These are phyloP conservation scores for Athelia psychrophila DNA, from an alignment of 1,284 basidiomycete species.

Conservation along the genomic window DNA sequence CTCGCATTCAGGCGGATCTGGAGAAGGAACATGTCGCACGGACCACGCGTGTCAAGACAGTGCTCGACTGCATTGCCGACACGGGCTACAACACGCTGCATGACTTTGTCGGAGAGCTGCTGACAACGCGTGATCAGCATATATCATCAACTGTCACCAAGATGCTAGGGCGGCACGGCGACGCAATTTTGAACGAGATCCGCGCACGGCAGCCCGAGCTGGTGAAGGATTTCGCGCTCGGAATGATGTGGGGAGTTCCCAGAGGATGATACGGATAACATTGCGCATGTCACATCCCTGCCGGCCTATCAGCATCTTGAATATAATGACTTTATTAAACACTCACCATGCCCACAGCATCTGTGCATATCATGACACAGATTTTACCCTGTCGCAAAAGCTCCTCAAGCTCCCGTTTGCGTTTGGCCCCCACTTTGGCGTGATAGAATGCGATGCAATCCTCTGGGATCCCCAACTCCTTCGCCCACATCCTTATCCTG, in stretches of 20 bases:
- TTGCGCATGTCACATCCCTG: too few species aligned
- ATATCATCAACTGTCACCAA: neutral
- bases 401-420: neutral
- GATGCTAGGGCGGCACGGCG: neutral
- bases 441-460: too few species aligned
- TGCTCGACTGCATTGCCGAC: neutral
- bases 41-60: neutral
- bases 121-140: neutral
- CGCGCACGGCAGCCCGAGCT: neutral
- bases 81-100: neutral
- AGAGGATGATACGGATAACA: too few species aligned
- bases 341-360: conserved; percentile 7
- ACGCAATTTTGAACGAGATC: neutral
- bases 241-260: neutral
- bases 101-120: neutral
- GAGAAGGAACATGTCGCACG: neutral
- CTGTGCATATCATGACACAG: conserved; percentile 2
- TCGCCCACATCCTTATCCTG: neutral
- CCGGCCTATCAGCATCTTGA: too few species aligned
- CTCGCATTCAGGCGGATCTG: too few species aligned
- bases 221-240: neutral
- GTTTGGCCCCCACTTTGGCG: too few species aligned
- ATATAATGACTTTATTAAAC: too few species aligned
- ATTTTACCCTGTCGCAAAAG: neutral
- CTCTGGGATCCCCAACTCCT: too few species aligned